Evolutionary conservation across 441 rosid genomes (phyloP).

Genomic region (Arabidopsis hybrid): DNA sequence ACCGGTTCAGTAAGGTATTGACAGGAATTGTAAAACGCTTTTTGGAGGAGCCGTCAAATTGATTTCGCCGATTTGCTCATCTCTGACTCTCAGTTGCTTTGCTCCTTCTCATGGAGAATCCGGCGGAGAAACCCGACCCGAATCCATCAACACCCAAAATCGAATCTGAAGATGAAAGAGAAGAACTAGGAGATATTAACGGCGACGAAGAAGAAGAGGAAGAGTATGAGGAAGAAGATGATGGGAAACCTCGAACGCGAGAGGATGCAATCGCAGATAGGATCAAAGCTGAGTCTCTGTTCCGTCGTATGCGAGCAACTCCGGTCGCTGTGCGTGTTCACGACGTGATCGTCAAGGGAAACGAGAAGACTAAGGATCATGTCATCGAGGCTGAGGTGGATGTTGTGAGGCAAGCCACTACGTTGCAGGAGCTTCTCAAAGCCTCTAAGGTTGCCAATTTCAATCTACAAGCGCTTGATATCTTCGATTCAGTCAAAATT

Average conservation of each 20-base stretch:
- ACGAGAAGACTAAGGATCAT: slow-evolving; percentile 79
- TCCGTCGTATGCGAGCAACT: slow-evolving; percentile 59
- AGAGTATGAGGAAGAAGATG: slow-evolving; percentile 46
- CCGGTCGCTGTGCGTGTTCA: slow-evolving; percentile 80
- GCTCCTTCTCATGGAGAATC: slow-evolving; percentile 39
- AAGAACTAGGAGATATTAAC: slow-evolving; percentile 37
- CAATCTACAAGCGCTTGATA: slow-evolving; percentile 70
- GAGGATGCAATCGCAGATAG: slow-evolving; percentile 31
- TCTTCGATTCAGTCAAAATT: slow-evolving; percentile 82
- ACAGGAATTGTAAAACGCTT: slow-evolving; percentile 18
- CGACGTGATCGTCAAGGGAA: slow-evolving; percentile 81
- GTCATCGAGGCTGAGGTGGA: slow-evolving; percentile 76
- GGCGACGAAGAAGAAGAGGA: slow-evolving; percentile 50
- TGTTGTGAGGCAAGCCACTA: slow-evolving; percentile 58
- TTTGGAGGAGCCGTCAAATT: slow-evolving; percentile 38
- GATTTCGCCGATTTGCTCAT: slow-evolving; percentile 24
- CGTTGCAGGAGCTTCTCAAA: slow-evolving; percentile 83
- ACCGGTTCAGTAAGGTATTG: slow-evolving; percentile 9
- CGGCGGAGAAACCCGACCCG: slow-evolving; percentile 49
- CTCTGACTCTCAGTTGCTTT: slow-evolving; percentile 20
- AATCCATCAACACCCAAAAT: slow-evolving; percentile 41
- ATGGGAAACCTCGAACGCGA: slow-evolving; percentile 43
- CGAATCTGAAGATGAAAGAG: slow-evolving; percentile 38
- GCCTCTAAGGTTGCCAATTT: slow-evolving; percentile 68
- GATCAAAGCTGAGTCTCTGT: slow-evolving; percentile 56